Evolutionary conservation across 805 yeast species (phyloP), one percentile per base, ranked within the genome.

Genomic region (Saitoella complicata): DNA sequence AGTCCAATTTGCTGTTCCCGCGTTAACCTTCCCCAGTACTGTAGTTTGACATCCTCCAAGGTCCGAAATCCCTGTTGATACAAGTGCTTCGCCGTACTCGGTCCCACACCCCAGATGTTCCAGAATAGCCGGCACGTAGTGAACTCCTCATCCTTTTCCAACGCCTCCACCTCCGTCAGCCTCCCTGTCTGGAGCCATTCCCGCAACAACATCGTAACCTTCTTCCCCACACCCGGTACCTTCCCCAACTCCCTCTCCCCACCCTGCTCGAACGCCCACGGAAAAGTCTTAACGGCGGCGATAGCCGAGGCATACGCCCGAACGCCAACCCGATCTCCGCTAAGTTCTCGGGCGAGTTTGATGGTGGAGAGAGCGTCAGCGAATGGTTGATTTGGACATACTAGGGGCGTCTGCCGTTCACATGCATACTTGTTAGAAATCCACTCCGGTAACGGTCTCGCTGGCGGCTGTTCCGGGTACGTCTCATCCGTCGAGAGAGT

Each of bases 101-200:
- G 43, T 1, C 54, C 54, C 8, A 51, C 54, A 13, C 54, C 54
- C 49, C 53, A 51, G 7, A 51, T 47, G 21, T 47, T 39, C 39
- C 41, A 39, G 21, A 51, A 32, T 11, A 40, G 30, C n/a, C 13
- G 42, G 13, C 13, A n/a, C 9, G 21, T 31, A 9, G 30, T 32
- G 21, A 34, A 11, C 5, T 29, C 42, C 10, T 32, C 35, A 31
- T 40, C 42, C 10, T 35, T 34, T 34, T 48, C 42, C 32, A 45
- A 33, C 3, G 49, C 46, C 31, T 44, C 42, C 36, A 44, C 13
- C 30, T 51, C 48, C 10, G 39, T 45, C 8, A 51, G 40, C 13
- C 37, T 40, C 3, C 54, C 54, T 7, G 52, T 47, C n/a, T 38
- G 30, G 31, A 47, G 33, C 41, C 39, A 51, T 36, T 51, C 53